Percentiles rank a stretch among this genome's conserved stretches.
These are phyloP conservation scores for Candida verbasci DNA, from an alignment of 805 yeast species.

Conservation along the genomic window DNA sequence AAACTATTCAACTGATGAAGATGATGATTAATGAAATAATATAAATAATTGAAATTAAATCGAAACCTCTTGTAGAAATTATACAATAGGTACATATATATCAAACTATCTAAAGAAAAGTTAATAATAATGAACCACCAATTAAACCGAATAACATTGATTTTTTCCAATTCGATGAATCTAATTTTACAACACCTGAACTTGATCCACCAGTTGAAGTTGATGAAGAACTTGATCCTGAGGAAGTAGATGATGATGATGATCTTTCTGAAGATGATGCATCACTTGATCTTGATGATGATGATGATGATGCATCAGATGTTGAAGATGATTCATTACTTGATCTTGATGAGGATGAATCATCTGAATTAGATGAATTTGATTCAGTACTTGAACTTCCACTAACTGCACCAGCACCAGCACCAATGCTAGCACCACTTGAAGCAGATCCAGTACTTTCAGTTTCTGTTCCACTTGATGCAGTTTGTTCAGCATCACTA, in stretches of 20 bases:
- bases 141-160: slow-evolving; percentile 1
- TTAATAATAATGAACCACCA: slow-evolving; percentile 1
- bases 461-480: background rate
- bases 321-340: background rate
- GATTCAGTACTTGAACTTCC: too few species aligned
- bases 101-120: background rate
- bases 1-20: slow-evolving; percentile 29
- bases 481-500: background rate
- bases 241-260: background rate
- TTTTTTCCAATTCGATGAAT: slow-evolving; percentile 1
- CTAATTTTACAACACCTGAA: background rate
- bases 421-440: background rate
- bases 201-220: background rate
- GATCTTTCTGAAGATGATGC: background rate
- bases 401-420: background rate
- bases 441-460: background rate
- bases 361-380: too few species aligned
- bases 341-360: background rate
- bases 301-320: background rate
- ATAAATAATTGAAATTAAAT: too few species aligned
- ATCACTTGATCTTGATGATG: background rate
- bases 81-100: too few species aligned
- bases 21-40: slow-evolving; percentile 13
- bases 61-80: too few species aligned
- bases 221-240: background rate